Evolutionary conservation across 768 basidiomycete genomes (phyloP).

Genomic region (Clitopilus passeckerianus): DNA sequence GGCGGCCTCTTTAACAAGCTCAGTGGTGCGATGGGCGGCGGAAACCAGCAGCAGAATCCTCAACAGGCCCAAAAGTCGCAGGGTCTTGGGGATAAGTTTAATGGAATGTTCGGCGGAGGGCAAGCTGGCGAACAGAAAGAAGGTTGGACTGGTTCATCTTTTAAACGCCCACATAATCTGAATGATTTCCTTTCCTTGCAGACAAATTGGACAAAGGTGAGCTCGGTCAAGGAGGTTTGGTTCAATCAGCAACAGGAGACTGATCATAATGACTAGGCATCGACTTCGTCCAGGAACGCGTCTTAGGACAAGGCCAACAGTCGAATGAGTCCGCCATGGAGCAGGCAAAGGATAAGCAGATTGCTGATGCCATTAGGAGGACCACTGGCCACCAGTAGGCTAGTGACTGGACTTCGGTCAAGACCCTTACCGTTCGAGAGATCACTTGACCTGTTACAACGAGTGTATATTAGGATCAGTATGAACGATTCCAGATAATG

Average conservation of each 20-base stretch:
- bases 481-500: no score
- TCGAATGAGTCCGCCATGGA: slow-evolving; percentile 31
- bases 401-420: neutral
- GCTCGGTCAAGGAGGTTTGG: neutral
- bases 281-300: slow-evolving; percentile 37
- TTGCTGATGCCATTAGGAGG: slow-evolving; percentile 25
- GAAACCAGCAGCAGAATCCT: neutral
- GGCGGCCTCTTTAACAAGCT: slow-evolving; percentile 6
- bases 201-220: slow-evolving; percentile 24
- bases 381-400: neutral
- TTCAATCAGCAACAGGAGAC: neutral
- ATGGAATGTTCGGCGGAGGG: slow-evolving; percentile 13
- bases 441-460: no score
- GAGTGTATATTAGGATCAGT: no score
- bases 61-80: slow-evolving; percentile 9
- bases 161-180: no score
- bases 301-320: slow-evolving; percentile 30
- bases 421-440: no score
- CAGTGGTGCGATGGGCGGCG: no score
- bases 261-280: slow-evolving; percentile 19
- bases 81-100: slow-evolving; percentile 13
- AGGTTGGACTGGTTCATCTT: slow-evolving; percentile 6
- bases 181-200: neutral
- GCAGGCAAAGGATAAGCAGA: slow-evolving; percentile 35
- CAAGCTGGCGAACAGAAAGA: slow-evolving; percentile 14